Evolutionary conservation across 805 yeast genomes (phyloP), one percentile per base, ranked within the genome.

Genomic region (Candida boidinii): DNA sequence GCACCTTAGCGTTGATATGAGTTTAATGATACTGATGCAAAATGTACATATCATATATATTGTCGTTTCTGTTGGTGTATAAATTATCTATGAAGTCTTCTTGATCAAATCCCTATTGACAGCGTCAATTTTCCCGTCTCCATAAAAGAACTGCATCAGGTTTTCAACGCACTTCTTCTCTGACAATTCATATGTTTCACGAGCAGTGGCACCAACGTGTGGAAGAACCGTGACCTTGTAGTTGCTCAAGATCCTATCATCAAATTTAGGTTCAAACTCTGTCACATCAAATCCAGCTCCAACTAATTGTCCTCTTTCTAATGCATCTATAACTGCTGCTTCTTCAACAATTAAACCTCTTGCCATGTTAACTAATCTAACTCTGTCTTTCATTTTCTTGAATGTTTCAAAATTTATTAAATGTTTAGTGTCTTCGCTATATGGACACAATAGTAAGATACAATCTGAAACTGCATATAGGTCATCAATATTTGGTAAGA

Each of bases 221-320:
- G 66, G 68, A 11, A 58, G 43, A 23, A 61, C 25, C 2, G 65
- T 55, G 16, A 62, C 48, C 36, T 46, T 58, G 46, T 54, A 60
- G 35, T 60, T 58, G 8, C 45, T 38, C 23, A 61, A 29, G 13
- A 62, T 37, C 30, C 48, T 52, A 22, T 53, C 51, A 30, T 53
- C 46, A 12, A 61, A 56, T 34, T 51, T 47, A 10, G 68, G 68
- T 41, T 62, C 68, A 41, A 60, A 60, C 36, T 62, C 68, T 36
- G 59, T 63, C 12, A 61, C 68, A 42, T 61, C 68, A 39, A 61
- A 58, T 0, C 66, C 68, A 12, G 62, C 65, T 18, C 68, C 66
- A 10, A 60, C 61, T 16, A 62, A 42, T 36, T 62, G 66, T 1
- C 65, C 66, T 11, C 60, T 40, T 27, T 62, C 59, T 15, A 62